phyloP scores from a whole-genome alignment of 331 rosid genomes.

The Saraca asoca region DNA sequence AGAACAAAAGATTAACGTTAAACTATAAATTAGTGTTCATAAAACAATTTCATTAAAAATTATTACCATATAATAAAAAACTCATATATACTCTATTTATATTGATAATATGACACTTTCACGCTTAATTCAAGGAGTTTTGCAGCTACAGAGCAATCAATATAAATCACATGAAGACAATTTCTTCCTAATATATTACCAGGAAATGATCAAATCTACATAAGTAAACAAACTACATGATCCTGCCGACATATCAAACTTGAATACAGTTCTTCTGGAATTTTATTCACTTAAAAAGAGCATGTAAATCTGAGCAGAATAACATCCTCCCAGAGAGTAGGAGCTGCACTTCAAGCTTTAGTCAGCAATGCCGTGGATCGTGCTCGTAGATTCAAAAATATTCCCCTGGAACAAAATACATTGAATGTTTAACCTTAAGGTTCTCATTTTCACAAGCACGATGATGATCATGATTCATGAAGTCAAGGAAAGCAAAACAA shows the following conservation, averaged over 20 bases:
- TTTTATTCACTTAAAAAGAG: neutral
- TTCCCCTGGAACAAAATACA: slow-evolving; percentile 64
- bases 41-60: too few species aligned
- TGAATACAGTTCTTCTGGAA: neutral
- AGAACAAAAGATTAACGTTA: too few species aligned
- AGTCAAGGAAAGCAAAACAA: slow-evolving; percentile 18
- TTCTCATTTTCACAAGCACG: slow-evolving; percentile 2
- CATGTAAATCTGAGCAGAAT: neutral
- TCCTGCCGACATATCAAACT: neutral
- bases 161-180: too few species aligned
- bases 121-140: too few species aligned
- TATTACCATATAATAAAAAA: too few species aligned
- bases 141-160: too few species aligned
- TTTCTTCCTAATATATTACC: neutral
- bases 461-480: neutral
- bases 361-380: slow-evolving; percentile 53
- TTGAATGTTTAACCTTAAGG: slow-evolving; percentile 24
- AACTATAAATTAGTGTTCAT: too few species aligned
- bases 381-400: slow-evolving; percentile 78
- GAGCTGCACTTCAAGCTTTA: slow-evolving; percentile 48
- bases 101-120: too few species aligned
- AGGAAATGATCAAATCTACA: slow-evolving; percentile 19
- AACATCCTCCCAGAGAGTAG: slow-evolving; percentile 7
- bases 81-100: too few species aligned
- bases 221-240: slow-evolving; percentile 19